Evolutionary conservation across 1,284 basidiomycete genomes (phyloP), one percentile per base, ranked within the genome.

Genomic region (Ceratobasidium papillatum): DNA sequence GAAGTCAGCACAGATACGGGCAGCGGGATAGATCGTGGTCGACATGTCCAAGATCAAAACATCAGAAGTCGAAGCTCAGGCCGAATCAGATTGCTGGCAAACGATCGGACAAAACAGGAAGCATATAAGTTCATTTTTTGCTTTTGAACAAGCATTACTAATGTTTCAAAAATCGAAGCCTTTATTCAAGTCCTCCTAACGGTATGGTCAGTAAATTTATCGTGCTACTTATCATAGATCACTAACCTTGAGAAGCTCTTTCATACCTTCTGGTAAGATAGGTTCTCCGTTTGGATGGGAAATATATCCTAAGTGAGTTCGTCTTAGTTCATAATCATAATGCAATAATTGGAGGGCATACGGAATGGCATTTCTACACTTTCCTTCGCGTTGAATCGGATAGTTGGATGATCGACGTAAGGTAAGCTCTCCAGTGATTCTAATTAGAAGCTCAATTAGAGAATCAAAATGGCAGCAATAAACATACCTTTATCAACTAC

Each of bases 341-440:
- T 64, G 17, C 19, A 27, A n/a, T 8, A 19, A 2, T 38, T 45
- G 12, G 27, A 34, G 43, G 56, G 86, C 93, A 79, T 77, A 94
- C 95, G 85, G 85, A 96, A 97, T 0, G 95, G 95, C 95, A 97
- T 97, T 83, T 98, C 94, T 9, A 98, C 94, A 62, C 92, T 93
- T 82, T 98, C 96, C 80, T 87, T 85, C 41, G 85, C 81, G 80
- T 92, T 93, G 84, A 98, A 98, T 17, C 79, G 84, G 79, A 98
- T 96, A 0, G 94, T 96, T 0, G 96, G 96, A 81, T 90, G 89
- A 78, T 95, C 91, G 45, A 91, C 83, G 79, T 91, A 96, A 0
- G 88, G 87, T 69, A 97, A 94, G 51, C 91, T 81, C 56, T 89
- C 84, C 14, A 97, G 83, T 0, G 87, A 86, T 43, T 90, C 89